Percentiles rank a stretch among this genome's conserved stretches.
Evolutionary conservation across 129 eudicot genomes (phyloP).

Genomic region (Calendula officinalis): DNA sequence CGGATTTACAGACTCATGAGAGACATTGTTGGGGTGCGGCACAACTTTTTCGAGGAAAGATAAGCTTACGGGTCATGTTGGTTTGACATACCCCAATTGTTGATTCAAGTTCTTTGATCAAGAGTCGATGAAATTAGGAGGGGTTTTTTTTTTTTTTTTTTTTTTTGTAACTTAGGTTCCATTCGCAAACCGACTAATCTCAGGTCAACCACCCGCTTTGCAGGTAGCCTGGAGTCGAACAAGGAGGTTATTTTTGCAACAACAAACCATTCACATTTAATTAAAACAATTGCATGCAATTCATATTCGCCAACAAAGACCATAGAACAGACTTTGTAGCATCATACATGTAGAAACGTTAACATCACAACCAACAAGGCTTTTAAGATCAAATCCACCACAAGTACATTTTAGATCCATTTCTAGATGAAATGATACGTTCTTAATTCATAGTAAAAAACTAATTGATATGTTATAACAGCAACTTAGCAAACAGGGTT

Average conservation of each 20-base stretch:
- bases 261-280: not conserved
- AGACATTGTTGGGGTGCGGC: slow-evolving; percentile 97
- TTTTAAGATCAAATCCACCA: not conserved
- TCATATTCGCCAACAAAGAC: not conserved
- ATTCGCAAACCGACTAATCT: too few relatives aligned
- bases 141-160: too few relatives aligned
- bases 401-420: slow-evolving; percentile 8
- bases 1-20: slow-evolving; percentile 87
- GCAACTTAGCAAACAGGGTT: slow-evolving; percentile 47
- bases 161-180: too few relatives aligned
- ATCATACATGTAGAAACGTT: too few relatives aligned
- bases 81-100: slow-evolving; percentile 62
- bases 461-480: not conserved
- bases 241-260: too few relatives aligned
- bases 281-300: not conserved
- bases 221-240: too few relatives aligned
- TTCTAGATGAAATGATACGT: slow-evolving; percentile 34
- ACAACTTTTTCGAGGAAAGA: slow-evolving; percentile 90
- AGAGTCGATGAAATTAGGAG: slow-evolving; percentile 1
- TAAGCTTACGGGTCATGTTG: slow-evolving; percentile 86
- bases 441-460: slow-evolving; percentile 6
- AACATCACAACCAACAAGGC: not conserved
- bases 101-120: slow-evolving; percentile 6
- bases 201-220: too few relatives aligned
- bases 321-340: not conserved